Conservation (phyloP, 2,329 filamentous ascomycete species). For the Calonectria hawksworthii region DNA sequence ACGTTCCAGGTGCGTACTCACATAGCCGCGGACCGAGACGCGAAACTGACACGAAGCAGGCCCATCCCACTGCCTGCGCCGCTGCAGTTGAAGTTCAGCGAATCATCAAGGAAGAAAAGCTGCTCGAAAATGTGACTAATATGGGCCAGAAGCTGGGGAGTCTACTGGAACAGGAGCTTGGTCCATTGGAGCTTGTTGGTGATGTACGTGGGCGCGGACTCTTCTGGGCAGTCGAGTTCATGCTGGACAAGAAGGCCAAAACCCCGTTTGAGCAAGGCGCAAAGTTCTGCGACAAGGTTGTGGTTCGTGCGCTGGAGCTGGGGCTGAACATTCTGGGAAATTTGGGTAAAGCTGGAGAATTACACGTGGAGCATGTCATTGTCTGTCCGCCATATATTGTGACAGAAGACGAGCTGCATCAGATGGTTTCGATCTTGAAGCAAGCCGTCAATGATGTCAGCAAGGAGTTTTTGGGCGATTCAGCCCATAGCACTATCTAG, state of each 20-base stretch:
- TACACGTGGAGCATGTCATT: conserved; percentile 24
- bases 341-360: conserved; percentile 10
- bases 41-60: not conserved
- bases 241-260: conserved; percentile 6
- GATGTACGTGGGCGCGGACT: conserved; percentile 26
- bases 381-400: conserved; percentile 22
- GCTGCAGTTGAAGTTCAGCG: conserved; percentile 20
- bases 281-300: conserved; percentile 11
- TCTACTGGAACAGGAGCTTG: conserved; percentile 11
- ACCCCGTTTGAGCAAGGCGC: not conserved
- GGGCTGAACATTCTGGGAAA: conserved; percentile 25
- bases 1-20: conserved; percentile 16
- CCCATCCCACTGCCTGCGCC: conserved; percentile 22
- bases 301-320: not conserved
- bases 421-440: conserved; percentile 18
- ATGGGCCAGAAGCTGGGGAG: conserved; percentile 19
- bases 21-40: not conserved
- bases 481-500: not conserved
- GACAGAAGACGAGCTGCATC: conserved; percentile 9
- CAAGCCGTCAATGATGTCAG: conserved; percentile 29
- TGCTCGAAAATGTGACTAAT: conserved; percentile 10
- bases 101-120: conserved; percentile 12
- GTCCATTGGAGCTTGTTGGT: conserved; percentile 4
- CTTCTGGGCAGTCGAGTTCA: conserved; percentile 30
- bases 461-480: not conserved